These are phyloP conservation scores for Phaeosphaeriaceae sp. DNA, from an alignment of 2,329 filamentous ascomycete species.

Conservation along the genomic window DNA sequence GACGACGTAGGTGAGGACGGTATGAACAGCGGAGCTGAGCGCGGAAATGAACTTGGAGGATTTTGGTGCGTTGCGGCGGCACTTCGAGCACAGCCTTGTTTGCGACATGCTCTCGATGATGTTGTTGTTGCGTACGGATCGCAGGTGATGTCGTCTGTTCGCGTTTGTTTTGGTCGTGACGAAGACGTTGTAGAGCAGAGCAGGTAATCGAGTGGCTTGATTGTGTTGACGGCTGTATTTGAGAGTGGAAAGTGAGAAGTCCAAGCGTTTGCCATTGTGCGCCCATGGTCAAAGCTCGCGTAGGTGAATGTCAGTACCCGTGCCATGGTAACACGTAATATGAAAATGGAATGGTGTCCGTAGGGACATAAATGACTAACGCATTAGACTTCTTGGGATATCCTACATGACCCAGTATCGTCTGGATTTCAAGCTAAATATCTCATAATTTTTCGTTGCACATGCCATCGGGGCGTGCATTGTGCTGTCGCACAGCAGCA, in stretches of 20 bases:
- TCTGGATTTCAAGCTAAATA: neutral
- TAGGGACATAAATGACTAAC: neutral
- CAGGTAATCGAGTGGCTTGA: neutral
- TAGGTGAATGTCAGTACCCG: neutral
- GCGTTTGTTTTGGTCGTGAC: neutral
- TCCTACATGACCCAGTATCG: neutral
- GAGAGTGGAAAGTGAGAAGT: neutral
- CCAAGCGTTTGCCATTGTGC: neutral
- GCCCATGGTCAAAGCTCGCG: neutral
- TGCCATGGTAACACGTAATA: neutral
- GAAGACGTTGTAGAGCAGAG: neutral
- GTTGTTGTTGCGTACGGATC: neutral
- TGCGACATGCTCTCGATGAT: neutral
- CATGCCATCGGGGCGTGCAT: neutral
- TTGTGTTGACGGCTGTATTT: neutral
- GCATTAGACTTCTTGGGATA: neutral
- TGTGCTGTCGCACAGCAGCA: neutral
- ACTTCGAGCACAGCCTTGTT: no score
- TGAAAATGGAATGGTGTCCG: neutral
- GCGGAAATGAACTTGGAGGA: neutral
- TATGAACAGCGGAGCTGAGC: neutral
- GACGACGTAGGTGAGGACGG: neutral
- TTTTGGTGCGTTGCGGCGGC: neutral
- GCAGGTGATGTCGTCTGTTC: neutral
- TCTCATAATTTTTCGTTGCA: neutral